Conservation (phyloP, 768 basidiomycete genomes). For the Xerocomellus chrysenteron region DNA sequence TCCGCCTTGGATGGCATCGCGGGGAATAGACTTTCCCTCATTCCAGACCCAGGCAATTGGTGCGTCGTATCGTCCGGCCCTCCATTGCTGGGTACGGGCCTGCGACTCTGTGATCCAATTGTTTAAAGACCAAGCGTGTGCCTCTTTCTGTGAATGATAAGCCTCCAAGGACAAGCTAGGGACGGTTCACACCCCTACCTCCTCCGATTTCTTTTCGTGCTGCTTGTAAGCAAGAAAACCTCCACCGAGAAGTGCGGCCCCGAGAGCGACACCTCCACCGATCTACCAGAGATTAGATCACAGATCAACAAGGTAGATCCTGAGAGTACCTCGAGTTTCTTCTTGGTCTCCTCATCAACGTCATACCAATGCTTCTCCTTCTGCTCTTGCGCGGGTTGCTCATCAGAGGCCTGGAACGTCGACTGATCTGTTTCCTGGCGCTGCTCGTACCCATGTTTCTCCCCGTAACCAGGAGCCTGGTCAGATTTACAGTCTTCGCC, state of each 20-base stretch:
- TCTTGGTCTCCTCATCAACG: conserved; percentile 54
- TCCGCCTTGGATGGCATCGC: conserved; percentile 55
- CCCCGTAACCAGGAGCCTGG: conserved; percentile 6
- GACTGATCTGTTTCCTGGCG: conserved; percentile 27
- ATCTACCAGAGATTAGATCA: conserved; percentile 41
- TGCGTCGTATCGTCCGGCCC: conserved; percentile 39
- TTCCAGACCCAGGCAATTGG: conserved; percentile 65
- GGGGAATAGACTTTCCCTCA: conserved; percentile 59
- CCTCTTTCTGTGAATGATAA: conserved; percentile 42
- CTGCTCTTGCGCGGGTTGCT: conserved; percentile 40
- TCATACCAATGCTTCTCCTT: conserved; percentile 57
- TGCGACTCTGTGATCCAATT: conserved; percentile 61
- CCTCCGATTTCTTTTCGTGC: conserved; percentile 56
- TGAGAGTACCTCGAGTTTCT: conserved; percentile 50
- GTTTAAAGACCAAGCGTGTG: conserved; percentile 46
- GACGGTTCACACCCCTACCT: conserved; percentile 36
- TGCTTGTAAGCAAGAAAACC: conserved; percentile 53
- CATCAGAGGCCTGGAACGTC: conserved; percentile 15
- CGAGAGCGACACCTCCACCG: conserved; percentile 62
- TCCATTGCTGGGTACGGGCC: conserved; percentile 49
- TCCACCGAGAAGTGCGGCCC: conserved; percentile 49
- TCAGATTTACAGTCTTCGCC: conserved; percentile 15
- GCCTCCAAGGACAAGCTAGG: neutral
- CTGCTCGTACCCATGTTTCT: conserved; percentile 30
- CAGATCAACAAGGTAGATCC: neutral